Base-by-base conservation (phyloP, 306 rosid species). In the Trichosanthes truncata region DNA sequence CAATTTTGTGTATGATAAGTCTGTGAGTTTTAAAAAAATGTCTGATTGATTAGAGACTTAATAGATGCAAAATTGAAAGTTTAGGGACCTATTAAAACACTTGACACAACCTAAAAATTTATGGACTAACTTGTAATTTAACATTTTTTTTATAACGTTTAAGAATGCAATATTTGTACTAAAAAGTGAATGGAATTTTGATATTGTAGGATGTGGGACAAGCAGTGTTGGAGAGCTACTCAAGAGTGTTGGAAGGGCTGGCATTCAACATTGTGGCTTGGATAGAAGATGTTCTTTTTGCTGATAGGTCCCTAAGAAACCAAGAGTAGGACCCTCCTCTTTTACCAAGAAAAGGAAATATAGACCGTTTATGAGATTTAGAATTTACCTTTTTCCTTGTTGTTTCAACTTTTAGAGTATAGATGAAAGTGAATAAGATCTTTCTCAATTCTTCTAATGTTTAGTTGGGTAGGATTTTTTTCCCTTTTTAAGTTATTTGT, bases 191-290 rank as follows among this genome's bases (percentile, higher is more conserved):
- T 51, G 11, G 12, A 9, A 21, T 48, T 29, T 23, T 59, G 73
- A 4, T 74, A 81, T 8, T 87, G 92, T 87, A 91, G 96, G 96
- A 91, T 82, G 91, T 91, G 21, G 96, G 93, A 51, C 85, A 82
- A 78, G 93, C 96, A 77, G 83, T 83, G 74, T 78, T 91, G 56
- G 96, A 91, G 77, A 91, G 96, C 84, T 91, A 91, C 84, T 89
- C 96, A 71, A 91, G 96, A 84, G 91, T 91, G 11, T 85, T 91
- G 74, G 96, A 91, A 87, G 89, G 96, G 29, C 78, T 89, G 77
- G 90, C 96, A 67, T 91, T 91, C 91, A 91, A 91, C 86, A 83
- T 86, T 69, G 96, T 91, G 61, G 91, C 96, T 75, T 91, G 96
- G 96, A 89, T 83, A 84, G 93, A 91, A 80, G 93, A 89, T 87